These are phyloP conservation scores for Venturia asperata DNA, from an alignment of 2,329 filamentous ascomycete species.

Conservation along the genomic window DNA sequence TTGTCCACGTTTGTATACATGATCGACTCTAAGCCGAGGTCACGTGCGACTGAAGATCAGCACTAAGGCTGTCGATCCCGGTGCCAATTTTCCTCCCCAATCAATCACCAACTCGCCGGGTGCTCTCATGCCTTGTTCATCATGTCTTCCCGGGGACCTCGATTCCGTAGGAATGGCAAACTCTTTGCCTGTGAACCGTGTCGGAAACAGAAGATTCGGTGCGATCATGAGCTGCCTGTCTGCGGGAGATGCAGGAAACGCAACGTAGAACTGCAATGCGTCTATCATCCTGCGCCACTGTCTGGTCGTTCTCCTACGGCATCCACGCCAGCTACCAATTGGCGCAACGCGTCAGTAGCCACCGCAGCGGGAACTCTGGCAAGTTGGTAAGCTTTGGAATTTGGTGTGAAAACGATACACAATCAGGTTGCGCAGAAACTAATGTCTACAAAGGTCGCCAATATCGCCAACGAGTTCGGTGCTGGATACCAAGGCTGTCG, in stretches of 20 bases:
- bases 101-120: not conserved
- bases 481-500: not conserved
- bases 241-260: constrained; percentile 16
- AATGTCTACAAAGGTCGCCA: not conserved
- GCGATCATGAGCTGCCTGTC: constrained; percentile 13
- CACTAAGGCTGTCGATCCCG: not conserved
- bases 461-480: not conserved
- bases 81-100: not conserved
- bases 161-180: constrained; percentile 18
- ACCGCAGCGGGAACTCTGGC: not conserved
- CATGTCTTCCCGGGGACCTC: constrained; percentile 16
- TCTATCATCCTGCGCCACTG: constrained; percentile 17
- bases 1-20: too few relatives aligned
- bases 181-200: constrained; percentile 17
- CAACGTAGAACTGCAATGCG: constrained; percentile 15
- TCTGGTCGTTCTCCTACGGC: constrained; percentile 10
- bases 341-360: constrained; percentile 1
- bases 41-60: not conserved
- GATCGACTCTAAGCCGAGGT: not conserved
- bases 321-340: constrained; percentile 1
- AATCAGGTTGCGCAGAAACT: not conserved
- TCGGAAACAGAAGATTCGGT: constrained; percentile 16
- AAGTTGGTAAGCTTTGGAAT: constrained; percentile 3
- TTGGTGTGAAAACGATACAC: not conserved
- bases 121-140: not conserved